Evolutionary conservation across 768 basidiomycete genomes (phyloP), one percentile per base, ranked within the genome.

Genomic region (Russula vinacea): DNA sequence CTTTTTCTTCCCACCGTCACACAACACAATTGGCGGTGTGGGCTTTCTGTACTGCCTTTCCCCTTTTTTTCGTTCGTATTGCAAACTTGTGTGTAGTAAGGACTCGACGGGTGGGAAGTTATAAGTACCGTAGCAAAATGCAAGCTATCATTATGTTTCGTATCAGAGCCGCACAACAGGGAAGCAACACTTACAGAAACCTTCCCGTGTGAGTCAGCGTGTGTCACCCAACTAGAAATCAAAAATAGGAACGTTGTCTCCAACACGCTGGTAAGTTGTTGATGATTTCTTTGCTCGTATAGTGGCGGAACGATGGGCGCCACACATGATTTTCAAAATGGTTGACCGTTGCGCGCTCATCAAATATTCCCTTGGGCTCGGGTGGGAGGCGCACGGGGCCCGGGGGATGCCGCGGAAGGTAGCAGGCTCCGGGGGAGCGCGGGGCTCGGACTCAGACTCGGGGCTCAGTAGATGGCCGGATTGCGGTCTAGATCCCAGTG

Each of bases 91-190:
- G 56, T 57, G 54, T 65, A 47, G 64, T 65, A 61, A 52, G 59
- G 59, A 44, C 50, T 61, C 50, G 50, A 61, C 61, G 37, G 55
- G 64, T 65, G 47, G 55, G 55, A 61, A 57, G 59, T 47, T 44
- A 22, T 47, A 11, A 22, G 45, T 47, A 47, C 22, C 45, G 45
- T 65, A 60, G 59, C 55, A 47, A 47, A 65, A 61, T 65, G 40
- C 59, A 65, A 61, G 49, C 39, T 65, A 65, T 65, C 59, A 65
- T 65, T 65, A 65, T 65, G 64, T 60, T 63, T 65, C 47, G 60
- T 42, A 65, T 50, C 59, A 42, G 40, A 51, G 42, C 26, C n/a
- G 8, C 29, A 17, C 35, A n/a, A 49, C 35, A 47, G 56, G 51
- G 35, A 35, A 35, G 29, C 44, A 11, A 47, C 32, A 29, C 37